Percentiles rank a stretch among this genome's conserved stretches.
These are phyloP conservation scores for Flammula alnicola DNA, from an alignment of 1,284 basidiomycete genomes.

Conservation along the genomic window DNA sequence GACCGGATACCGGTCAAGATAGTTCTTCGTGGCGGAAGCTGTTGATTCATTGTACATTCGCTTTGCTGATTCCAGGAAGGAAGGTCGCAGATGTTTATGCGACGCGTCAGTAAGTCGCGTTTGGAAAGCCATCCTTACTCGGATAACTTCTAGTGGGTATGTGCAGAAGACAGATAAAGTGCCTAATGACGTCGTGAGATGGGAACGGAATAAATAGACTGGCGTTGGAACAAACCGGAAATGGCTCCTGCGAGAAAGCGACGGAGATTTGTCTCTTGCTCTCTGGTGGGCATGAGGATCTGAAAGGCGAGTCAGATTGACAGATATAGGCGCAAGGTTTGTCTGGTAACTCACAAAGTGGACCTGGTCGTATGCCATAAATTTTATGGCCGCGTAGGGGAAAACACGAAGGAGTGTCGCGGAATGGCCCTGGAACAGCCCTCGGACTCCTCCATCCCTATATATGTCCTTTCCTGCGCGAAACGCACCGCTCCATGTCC, in stretches of 20 bases:
- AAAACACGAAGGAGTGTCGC: constrained; percentile 88
- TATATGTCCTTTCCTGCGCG: constrained; percentile 86
- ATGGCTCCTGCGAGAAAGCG: constrained; percentile 89
- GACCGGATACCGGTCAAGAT: constrained; percentile 65
- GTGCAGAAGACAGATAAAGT: constrained; percentile 90
- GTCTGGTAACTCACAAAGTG: constrained; percentile 59
- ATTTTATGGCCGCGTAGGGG: constrained; percentile 97
- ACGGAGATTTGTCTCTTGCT: constrained; percentile 79
- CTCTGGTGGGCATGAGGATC: constrained; percentile 84
- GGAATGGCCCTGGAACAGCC: constrained; percentile 94
- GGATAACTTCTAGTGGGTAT: constrained; percentile 94
- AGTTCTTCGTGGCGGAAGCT: constrained; percentile 28
- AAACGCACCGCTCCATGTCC: constrained; percentile 86
- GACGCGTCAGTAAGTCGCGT: constrained; percentile 52
- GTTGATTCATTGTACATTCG: constrained; percentile 71
- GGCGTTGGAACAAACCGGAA: constrained; percentile 62
- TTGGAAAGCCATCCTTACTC: constrained; percentile 94
- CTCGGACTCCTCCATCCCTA: constrained; percentile 70
- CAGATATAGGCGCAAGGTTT: not conserved
- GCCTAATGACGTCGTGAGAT: constrained; percentile 50
- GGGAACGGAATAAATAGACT: constrained; percentile 3
- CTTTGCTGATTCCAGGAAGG: constrained; percentile 64
- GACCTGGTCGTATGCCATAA: constrained; percentile 94
- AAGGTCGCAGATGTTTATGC: constrained; percentile 48
- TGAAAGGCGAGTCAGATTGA: constrained; percentile 25